phyloP scores from a whole-genome alignment of 2,329 filamentous ascomycete species.

The Aulographum hederae region DNA sequence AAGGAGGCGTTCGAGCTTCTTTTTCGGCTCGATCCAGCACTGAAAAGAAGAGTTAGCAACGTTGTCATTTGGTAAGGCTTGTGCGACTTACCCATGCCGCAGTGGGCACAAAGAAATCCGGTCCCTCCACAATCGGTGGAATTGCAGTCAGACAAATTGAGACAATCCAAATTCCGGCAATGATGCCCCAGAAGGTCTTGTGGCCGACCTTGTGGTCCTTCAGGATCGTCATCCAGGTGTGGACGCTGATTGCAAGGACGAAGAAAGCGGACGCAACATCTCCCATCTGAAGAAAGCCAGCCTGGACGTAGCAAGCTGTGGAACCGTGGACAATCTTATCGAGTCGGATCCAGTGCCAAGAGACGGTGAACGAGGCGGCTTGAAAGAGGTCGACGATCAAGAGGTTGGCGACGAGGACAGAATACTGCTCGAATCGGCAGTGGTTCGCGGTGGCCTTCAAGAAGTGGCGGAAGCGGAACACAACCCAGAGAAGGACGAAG shows the following conservation, averaged over 20 bases:
- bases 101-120: conserved; percentile 26
- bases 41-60: conserved; percentile 7
- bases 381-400: conserved; percentile 34
- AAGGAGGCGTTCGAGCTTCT: conserved; percentile 28
- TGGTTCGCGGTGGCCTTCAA: no score
- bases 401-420: conserved; percentile 11
- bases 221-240: conserved; percentile 31
- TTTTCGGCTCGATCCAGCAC: conserved; percentile 31
- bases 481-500: no score
- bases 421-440: conserved; percentile 31
- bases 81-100: conserved; percentile 30
- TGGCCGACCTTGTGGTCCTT: conserved; percentile 27
- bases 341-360: conserved; percentile 13
- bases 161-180: conserved; percentile 27
- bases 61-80: background rate
- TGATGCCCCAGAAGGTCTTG: conserved; percentile 22
- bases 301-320: conserved; percentile 29
- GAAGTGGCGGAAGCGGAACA: no score
- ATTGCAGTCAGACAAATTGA: conserved; percentile 27
- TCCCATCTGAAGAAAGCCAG: conserved; percentile 32
- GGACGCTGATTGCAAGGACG: conserved; percentile 34
- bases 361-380: conserved; percentile 28
- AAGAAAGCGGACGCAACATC: conserved; percentile 34
- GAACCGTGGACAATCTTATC: conserved; percentile 26
- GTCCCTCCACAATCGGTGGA: conserved; percentile 23